These are phyloP conservation scores for Erigeron philadelphicus DNA, from an alignment of 140 eudicot genomes.

Conservation along the genomic window DNA sequence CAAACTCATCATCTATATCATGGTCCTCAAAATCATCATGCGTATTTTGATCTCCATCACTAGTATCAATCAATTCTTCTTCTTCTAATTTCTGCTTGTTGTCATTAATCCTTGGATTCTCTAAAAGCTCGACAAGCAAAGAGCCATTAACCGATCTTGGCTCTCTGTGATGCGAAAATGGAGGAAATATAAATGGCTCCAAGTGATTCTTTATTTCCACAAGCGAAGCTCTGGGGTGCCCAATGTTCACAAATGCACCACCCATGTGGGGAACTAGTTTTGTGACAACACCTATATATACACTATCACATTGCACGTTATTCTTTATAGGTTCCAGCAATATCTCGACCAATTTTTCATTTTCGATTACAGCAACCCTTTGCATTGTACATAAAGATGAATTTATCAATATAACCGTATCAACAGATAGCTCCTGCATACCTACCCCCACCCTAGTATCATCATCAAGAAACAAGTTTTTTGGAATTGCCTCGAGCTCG, in stretches of 20 bases:
- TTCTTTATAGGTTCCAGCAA: conserved; percentile 85
- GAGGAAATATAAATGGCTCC: conserved; percentile 68
- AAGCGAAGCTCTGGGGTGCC: conserved; percentile 61
- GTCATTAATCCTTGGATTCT: conserved; percentile 33
- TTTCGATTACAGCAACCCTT: conserved; percentile 90
- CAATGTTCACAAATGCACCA: conserved; percentile 95
- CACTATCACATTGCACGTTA: conserved; percentile 86
- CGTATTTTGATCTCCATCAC: conserved; percentile 21
- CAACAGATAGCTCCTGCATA: conserved; percentile 33
- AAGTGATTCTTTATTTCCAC: conserved; percentile 48
- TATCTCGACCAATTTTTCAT: conserved; percentile 72
- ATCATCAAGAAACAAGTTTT: conserved; percentile 39
- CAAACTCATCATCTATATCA: conserved; percentile 42
- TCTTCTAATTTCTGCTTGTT: conserved; percentile 34
- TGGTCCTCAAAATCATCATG: conserved; percentile 53
- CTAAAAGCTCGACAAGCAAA: conserved; percentile 38
- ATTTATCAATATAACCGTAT: conserved; percentile 61
- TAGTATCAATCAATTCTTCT: background rate
- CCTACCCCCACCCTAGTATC: conserved; percentile 29
- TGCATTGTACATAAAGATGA: conserved; percentile 90
- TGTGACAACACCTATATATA: conserved; percentile 74
- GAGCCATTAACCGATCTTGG: conserved; percentile 42
- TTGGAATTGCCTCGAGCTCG: conserved; percentile 33
- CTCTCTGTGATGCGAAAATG: conserved; percentile 39
- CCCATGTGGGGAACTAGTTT: conserved; percentile 85